Conservation (phyloP, 306 rosid species). For the Vigna unguiculata region DNA sequence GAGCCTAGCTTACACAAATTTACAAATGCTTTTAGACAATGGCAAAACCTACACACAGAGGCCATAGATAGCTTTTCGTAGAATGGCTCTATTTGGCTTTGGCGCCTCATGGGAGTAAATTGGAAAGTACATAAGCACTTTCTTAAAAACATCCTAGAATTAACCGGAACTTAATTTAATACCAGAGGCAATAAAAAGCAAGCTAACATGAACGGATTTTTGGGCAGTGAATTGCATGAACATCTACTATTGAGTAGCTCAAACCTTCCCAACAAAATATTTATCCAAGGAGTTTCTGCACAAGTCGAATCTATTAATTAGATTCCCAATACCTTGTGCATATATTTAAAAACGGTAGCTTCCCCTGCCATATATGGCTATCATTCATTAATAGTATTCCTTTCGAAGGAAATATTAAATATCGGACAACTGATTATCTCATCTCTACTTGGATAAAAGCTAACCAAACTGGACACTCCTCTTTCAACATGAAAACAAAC, state of each 20-base stretch:
- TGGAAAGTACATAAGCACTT: not conserved
- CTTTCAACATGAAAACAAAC: slow-evolving; percentile 25
- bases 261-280: slow-evolving; percentile 5
- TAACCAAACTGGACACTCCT: not conserved
- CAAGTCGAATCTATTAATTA: not conserved
- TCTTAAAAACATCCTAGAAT: not conserved
- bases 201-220: not conserved
- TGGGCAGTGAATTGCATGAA: not conserved
- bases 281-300: not conserved
- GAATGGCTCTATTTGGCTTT: not conserved
- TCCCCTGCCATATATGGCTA: not conserved
- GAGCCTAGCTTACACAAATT: slow-evolving; percentile 1
- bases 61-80: slow-evolving; percentile 10
- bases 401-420: not conserved
- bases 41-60: not conserved
- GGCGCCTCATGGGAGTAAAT: not conserved
- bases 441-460: slow-evolving; percentile 5
- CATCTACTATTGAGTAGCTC: not conserved
- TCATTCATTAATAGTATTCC: not conserved
- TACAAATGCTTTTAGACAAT: not conserved
- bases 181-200: slow-evolving; percentile 11
- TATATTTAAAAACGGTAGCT: slow-evolving; percentile 9
- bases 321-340: slow-evolving; percentile 14
- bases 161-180: not conserved
- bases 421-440: not conserved